phyloP scores from a whole-genome alignment of 1,139 yeast genomes.

The Pichia kudriavzevii region DNA sequence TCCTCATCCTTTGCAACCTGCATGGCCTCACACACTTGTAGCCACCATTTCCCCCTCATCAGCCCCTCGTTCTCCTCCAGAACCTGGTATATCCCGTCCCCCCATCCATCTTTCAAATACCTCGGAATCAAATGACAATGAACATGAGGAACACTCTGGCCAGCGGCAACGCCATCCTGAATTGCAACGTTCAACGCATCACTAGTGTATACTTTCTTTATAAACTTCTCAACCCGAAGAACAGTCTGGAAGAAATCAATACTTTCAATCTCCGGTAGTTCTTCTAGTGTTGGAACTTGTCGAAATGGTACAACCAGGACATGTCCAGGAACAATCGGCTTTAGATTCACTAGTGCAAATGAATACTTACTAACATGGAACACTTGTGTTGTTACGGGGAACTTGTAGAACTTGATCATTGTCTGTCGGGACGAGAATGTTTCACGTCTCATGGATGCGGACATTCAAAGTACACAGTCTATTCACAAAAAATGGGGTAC shows the following conservation, averaged over 20 bases:
- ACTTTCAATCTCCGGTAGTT: slow-evolving; percentile 64
- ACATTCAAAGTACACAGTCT: no score
- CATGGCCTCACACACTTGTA: slow-evolving; percentile 26
- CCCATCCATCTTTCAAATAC: slow-evolving; percentile 52
- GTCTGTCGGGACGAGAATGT: slow-evolving; percentile 4
- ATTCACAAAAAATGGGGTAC: no score
- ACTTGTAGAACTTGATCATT: slow-evolving; percentile 42
- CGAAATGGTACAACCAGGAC: slow-evolving; percentile 78
- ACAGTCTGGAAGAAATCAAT: slow-evolving; percentile 70
- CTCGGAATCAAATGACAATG: slow-evolving; percentile 93
- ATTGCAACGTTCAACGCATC: slow-evolving; percentile 82
- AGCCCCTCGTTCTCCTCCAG: slow-evolving; percentile 42
- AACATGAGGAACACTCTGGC: slow-evolving; percentile 88
- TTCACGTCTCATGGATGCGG: no score
- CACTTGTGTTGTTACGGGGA: slow-evolving; percentile 59
- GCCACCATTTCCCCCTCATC: slow-evolving; percentile 13
- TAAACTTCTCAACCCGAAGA: slow-evolving; percentile 62
- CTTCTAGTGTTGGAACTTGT: slow-evolving; percentile 54
- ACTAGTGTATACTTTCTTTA: slow-evolving; percentile 59
- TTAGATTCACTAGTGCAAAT: slow-evolving; percentile 79
- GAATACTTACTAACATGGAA: slow-evolving; percentile 46
- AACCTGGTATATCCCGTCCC: slow-evolving; percentile 60
- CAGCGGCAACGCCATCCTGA: slow-evolving; percentile 94
- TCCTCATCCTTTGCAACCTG: slow-evolving; percentile 38
- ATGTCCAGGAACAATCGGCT: slow-evolving; percentile 90